A percentile compares a stretch with the other conserved stretches of the same genome.
Evolutionary conservation across 2,329 filamentous ascomycete species (phyloP).

Genomic region (Peltaster fructicola): DNA sequence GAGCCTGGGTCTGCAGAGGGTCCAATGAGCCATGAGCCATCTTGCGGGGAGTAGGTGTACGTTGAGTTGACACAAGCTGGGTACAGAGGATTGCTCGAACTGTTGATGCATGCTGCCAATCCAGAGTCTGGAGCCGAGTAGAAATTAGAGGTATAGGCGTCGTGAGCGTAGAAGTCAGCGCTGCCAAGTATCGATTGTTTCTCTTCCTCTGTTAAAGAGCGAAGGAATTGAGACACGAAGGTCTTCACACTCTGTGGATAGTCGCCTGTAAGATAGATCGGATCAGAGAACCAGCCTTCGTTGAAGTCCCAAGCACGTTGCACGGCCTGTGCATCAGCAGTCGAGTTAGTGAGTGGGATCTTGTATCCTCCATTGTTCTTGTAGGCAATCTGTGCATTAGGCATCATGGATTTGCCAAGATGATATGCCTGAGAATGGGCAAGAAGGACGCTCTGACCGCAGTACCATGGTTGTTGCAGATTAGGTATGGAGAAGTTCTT

Average conservation of each 20-base stretch:
- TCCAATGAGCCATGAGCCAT: constrained; percentile 18
- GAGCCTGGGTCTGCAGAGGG: constrained; percentile 15
- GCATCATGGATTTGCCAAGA: constrained; percentile 25
- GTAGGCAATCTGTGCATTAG: constrained; percentile 14
- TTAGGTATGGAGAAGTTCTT: constrained; percentile 19
- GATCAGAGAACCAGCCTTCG: constrained; percentile 26
- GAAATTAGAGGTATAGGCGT: constrained; percentile 21
- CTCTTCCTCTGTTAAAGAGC: constrained; percentile 16
- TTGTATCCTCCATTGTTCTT: constrained; percentile 22
- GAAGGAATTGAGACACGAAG: constrained; percentile 18
- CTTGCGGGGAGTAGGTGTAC: constrained; percentile 14
- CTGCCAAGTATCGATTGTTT: constrained; percentile 17
- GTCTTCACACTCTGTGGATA: constrained; percentile 24
- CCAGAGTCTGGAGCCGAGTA: constrained; percentile 19
- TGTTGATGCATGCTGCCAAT: constrained; percentile 20
- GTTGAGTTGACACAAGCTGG: constrained; percentile 19
- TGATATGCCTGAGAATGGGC: constrained; percentile 22
- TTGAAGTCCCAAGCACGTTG: constrained; percentile 22
- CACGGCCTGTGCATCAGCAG: constrained; percentile 18
- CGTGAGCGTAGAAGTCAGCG: constrained; percentile 21
- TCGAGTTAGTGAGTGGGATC: constrained; percentile 19
- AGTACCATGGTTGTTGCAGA: constrained; percentile 17
- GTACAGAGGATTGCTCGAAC: constrained; percentile 18
- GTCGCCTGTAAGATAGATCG: constrained; percentile 27
- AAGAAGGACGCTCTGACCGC: constrained; percentile 22